Evolutionary conservation across 2,329 filamentous ascomycete genomes (phyloP).

Genomic region (Colletotrichum higginsianum): DNA sequence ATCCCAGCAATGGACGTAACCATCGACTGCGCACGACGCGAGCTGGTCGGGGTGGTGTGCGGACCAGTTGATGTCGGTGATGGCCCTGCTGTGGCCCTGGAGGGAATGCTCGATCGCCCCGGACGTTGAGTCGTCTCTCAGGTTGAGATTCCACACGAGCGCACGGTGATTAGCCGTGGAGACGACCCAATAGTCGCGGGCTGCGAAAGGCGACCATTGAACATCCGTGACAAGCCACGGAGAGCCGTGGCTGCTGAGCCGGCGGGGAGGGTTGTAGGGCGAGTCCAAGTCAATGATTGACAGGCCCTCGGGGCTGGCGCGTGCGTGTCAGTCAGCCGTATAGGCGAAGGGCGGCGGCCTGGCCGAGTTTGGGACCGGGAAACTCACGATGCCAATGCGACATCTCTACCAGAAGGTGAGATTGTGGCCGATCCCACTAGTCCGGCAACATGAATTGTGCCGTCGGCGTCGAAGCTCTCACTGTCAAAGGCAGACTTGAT

Average conservation of each 20-base stretch:
- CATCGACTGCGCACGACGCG: constrained; percentile 92
- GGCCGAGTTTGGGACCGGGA: constrained; percentile 39
- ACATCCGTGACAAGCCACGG: constrained; percentile 98
- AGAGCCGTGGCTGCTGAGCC: constrained; percentile 84
- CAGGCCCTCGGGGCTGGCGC: constrained; percentile 80
- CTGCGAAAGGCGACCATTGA: constrained; percentile 95
- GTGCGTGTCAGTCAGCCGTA: constrained; percentile 12
- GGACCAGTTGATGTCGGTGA: constrained; percentile 97
- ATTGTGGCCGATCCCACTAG: constrained; percentile 92
- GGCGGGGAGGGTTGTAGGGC: constrained; percentile 87
- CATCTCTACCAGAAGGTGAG: constrained; percentile 90
- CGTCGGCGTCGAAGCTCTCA: constrained; percentile 88
- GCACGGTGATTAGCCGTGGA: constrained; percentile 96
- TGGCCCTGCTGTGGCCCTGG: constrained; percentile 86
- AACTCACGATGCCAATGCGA: constrained; percentile 85
- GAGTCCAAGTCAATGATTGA: constrained; percentile 94
- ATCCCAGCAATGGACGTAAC: constrained; percentile 95
- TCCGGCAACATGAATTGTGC: constrained; percentile 86
- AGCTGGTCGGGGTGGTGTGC: constrained; percentile 92
- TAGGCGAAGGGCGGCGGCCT: not conserved
- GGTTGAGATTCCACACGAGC: constrained; percentile 91
- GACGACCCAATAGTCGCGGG: constrained; percentile 91
- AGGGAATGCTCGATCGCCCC: constrained; percentile 88
- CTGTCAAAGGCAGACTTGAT: constrained; percentile 84
- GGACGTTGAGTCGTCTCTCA: constrained; percentile 79